Percentiles rank a stretch among this genome's conserved stretches.
Evolutionary conservation across 2,329 filamentous ascomycete genomes (phyloP).

Genomic region (Ascochyta viciae-villosae): DNA sequence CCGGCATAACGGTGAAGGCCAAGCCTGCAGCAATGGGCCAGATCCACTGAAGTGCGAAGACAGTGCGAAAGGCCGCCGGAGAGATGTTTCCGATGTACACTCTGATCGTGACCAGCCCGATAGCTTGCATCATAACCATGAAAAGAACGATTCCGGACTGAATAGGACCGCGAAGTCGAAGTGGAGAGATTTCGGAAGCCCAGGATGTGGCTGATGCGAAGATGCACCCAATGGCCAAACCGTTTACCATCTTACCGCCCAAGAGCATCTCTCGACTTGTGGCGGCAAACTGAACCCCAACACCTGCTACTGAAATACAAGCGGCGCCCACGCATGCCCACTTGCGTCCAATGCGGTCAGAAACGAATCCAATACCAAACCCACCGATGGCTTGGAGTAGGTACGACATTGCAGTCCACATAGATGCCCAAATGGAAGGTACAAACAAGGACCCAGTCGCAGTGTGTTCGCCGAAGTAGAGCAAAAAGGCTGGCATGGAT

Average conservation of each 20-base stretch:
- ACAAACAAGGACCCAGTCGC: constrained; percentile 7
- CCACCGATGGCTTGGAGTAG: constrained; percentile 14
- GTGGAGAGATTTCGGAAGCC: constrained; percentile 15
- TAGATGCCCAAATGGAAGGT: constrained; percentile 15
- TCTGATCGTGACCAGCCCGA: constrained; percentile 11
- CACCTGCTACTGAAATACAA: constrained; percentile 7
- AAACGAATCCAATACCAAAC: constrained; percentile 13
- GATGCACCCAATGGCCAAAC: constrained; percentile 13
- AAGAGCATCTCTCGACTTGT: constrained; percentile 9
- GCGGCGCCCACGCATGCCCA: constrained; percentile 9
- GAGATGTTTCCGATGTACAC: constrained; percentile 8
- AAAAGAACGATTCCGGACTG: constrained; percentile 14
- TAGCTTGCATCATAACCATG: constrained; percentile 15
- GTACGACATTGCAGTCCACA: constrained; percentile 20
- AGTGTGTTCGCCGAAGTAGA: constrained; percentile 14
- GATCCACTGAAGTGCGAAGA: constrained; percentile 14
- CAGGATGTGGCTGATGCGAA: constrained; percentile 14
- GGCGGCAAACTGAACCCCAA: constrained; percentile 12
- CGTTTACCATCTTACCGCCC: constrained; percentile 13
- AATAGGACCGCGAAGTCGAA: constrained; percentile 14
- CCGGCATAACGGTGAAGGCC: constrained; percentile 7
- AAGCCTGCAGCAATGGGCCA: constrained; percentile 5
- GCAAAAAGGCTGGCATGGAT: constrained; percentile 14
- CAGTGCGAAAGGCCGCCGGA: constrained; percentile 2
- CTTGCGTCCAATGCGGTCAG: constrained; percentile 15